phyloP scores from a whole-genome alignment of 768 basidiomycete genomes.

The Boletales sp. region DNA sequence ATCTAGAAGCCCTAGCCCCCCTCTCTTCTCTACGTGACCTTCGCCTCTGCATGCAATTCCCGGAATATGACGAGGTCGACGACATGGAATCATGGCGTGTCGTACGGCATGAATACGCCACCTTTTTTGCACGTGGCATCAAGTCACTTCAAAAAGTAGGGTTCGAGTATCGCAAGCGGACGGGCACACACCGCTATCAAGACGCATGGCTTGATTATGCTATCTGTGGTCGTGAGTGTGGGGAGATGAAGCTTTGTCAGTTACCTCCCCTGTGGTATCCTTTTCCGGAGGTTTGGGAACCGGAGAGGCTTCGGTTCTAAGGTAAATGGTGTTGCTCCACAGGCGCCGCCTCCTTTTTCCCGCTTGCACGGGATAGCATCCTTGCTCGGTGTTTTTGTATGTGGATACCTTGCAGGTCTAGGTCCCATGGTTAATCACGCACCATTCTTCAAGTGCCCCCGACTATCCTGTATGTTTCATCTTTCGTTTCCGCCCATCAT shows the following conservation, averaged over 20 bases:
- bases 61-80: conserved; percentile 31
- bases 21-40: conserved; percentile 27
- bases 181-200: conserved; percentile 34
- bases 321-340: background rate
- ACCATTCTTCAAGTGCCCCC: conserved; percentile 4
- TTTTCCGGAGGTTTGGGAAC: conserved; percentile 34
- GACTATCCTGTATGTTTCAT: conserved; percentile 8
- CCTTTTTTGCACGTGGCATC: conserved; percentile 27
- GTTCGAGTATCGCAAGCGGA: conserved; percentile 35
- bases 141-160: conserved; percentile 32
- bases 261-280: conserved; percentile 31
- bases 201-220: conserved; percentile 35
- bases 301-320: conserved; percentile 24
- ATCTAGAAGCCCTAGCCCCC: conserved; percentile 29
- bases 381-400: conserved; percentile 1
- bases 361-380: background rate
- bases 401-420: conserved; percentile 14
- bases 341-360: background rate
- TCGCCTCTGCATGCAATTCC: conserved; percentile 36
- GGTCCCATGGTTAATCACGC: conserved; percentile 16
- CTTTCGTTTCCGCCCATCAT: background rate
- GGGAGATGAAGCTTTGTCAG: conserved; percentile 16
- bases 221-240: conserved; percentile 18
- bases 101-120: conserved; percentile 25
- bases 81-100: conserved; percentile 32